phyloP scores from a whole-genome alignment of 257 asterid species.

The Forsythia viridissima region DNA sequence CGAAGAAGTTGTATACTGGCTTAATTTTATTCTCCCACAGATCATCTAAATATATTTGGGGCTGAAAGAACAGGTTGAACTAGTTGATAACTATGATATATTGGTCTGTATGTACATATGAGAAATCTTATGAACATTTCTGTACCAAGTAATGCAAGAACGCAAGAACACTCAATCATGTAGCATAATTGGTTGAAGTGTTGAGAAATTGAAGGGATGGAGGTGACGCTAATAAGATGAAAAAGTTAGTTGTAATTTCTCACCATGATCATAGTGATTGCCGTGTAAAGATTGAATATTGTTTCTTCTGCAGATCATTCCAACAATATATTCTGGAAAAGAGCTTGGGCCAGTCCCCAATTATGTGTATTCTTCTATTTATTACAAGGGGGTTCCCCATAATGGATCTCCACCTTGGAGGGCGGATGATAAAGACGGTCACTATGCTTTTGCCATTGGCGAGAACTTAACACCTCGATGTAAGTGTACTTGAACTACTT shows the following conservation, averaged over 20 bases:
- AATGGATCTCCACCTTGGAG: slow-evolving; percentile 89
- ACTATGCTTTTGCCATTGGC: slow-evolving; percentile 69
- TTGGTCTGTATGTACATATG: not conserved
- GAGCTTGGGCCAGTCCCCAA: slow-evolving; percentile 60
- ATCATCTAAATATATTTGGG: not conserved
- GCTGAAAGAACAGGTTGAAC: not conserved
- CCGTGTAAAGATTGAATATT: slow-evolving; percentile 27
- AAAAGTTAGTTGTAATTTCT: not conserved
- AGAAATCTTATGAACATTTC: not conserved
- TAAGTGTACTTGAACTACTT: slow-evolving; percentile 44
- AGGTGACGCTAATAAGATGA: slow-evolving; percentile 9
- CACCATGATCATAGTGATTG: not conserved
- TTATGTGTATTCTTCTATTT: slow-evolving; percentile 73
- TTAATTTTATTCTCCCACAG: slow-evolving; percentile 1
- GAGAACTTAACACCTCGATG: slow-evolving; percentile 90
- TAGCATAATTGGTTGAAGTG: slow-evolving; percentile 4
- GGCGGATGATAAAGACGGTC: slow-evolving; percentile 87
- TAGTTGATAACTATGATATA: not conserved
- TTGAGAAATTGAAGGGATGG: not conserved
- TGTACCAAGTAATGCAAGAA: not conserved
- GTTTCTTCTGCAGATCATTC: slow-evolving; percentile 63
- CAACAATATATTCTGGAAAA: slow-evolving; percentile 59
- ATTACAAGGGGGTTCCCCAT: slow-evolving; percentile 67
- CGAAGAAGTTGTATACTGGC: slow-evolving; percentile 5
- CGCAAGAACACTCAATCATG: not conserved